Conservation (phyloP, 352 stramenopile species). For the Pythium volutum region DNA sequence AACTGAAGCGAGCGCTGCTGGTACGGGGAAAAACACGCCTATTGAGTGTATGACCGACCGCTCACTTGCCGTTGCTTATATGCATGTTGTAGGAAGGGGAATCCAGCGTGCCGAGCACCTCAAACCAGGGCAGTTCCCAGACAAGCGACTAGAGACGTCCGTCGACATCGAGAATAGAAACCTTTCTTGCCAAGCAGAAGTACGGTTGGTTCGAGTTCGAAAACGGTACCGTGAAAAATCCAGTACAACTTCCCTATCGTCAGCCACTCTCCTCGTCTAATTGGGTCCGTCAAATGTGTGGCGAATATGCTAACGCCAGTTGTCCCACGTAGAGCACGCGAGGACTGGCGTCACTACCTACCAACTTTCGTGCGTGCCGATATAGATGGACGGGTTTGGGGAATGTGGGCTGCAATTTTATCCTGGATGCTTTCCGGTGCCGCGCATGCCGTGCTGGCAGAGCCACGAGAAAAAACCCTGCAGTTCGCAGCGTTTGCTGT, state of each 20-base stretch:
- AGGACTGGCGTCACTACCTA: not conserved
- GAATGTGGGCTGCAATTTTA: too few species aligned
- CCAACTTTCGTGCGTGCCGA: too few species aligned
- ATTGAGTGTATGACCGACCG: not conserved
- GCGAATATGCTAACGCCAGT: not conserved
- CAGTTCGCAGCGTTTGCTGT: too few species aligned
- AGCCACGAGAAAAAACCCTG: too few species aligned
- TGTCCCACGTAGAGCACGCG: not conserved
- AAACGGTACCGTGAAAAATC: not conserved
- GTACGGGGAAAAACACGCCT: not conserved
- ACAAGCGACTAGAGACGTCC: not conserved
- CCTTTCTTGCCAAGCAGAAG: not conserved
- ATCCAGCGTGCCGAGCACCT: not conserved
- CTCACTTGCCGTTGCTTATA: not conserved
- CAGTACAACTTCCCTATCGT: conserved; percentile 1
- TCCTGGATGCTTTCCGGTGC: too few species aligned
- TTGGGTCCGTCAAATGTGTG: not conserved
- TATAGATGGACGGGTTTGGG: too few species aligned
- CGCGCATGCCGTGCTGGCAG: too few species aligned
- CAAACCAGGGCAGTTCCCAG: not conserved
- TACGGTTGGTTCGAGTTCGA: not conserved
- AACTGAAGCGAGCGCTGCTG: conserved; percentile 1
- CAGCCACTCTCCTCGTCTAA: not conserved
- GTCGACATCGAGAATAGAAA: too few species aligned
- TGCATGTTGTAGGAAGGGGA: not conserved